Evolutionary conservation across 306 rosid species (phyloP).

Genomic region (Aeschynomene evenia): DNA sequence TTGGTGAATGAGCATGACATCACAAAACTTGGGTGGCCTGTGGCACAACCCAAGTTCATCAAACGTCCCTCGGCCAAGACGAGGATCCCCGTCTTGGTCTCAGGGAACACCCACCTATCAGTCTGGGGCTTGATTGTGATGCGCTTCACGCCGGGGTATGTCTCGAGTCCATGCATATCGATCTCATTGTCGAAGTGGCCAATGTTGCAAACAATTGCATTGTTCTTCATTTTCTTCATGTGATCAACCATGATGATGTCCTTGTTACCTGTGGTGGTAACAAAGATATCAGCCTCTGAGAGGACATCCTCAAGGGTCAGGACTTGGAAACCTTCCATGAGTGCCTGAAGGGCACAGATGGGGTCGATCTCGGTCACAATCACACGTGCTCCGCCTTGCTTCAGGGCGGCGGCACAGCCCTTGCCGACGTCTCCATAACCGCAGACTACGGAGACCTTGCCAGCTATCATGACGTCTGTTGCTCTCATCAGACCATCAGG

Average conservation of each 20-base stretch:
- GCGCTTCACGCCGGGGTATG: constrained; percentile 79
- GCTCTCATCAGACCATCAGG: constrained; percentile 99
- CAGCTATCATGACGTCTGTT: constrained; percentile 97
- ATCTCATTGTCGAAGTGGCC: constrained; percentile 99
- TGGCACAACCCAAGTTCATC: constrained; percentile 99
- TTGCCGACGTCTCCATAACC: constrained; percentile 99
- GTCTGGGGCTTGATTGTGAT: constrained; percentile 94
- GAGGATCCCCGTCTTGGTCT: constrained; percentile 63
- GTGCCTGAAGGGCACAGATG: constrained; percentile 95
- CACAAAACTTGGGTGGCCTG: constrained; percentile 98
- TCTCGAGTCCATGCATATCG: constrained; percentile 80
- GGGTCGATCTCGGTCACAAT: constrained; percentile 94
- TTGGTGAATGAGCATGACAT: constrained; percentile 99
- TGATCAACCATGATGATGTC: constrained; percentile 82
- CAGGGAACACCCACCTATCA: constrained; percentile 96
- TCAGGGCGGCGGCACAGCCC: constrained; percentile 95
- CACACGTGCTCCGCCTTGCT: constrained; percentile 94
- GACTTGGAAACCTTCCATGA: constrained; percentile 89
- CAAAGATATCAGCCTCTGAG: constrained; percentile 76
- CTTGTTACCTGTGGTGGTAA: constrained; percentile 97
- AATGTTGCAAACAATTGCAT: constrained; percentile 91
- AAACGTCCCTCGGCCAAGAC: constrained; percentile 91
- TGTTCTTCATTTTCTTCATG: constrained; percentile 98
- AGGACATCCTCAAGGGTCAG: constrained; percentile 61
- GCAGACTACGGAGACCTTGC: constrained; percentile 77